Evolutionary conservation across 2,329 filamentous ascomycete genomes (phyloP), one percentile per base, ranked within the genome.

Genomic region (Phialophora macrospora): DNA sequence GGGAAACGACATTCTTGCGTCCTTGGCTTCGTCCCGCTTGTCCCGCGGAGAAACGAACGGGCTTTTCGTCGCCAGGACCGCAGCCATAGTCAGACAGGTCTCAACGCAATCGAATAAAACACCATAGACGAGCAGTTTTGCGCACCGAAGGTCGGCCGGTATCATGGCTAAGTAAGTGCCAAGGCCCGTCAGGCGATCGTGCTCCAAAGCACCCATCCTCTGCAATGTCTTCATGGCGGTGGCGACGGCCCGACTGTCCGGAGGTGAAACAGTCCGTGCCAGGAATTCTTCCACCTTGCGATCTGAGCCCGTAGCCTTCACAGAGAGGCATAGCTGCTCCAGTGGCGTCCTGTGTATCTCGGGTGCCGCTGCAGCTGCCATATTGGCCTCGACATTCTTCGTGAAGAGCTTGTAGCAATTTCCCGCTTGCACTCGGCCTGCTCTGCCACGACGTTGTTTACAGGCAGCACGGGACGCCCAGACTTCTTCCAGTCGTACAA

Each of bases 331-430:
- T 28, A 98, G 86, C 74, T 98, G 94, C 77, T 99, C 95, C 1
- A 99, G 82, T 1, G 95, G 93, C 1, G 98, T 94, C 66, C 95
- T 87, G 32, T 92, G 87, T 71, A 99, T 97, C 77, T 99, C 95
- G 0, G 95, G 95, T 65, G 97, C 93, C 1, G 95, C 93, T 7
- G 94, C 85, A 72, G 93, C 90, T 1, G 87, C 84, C 93, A 98
- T 97, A 76, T 91, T 85, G 62, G 80, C 77, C 75, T 99, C 95
- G 7, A 94, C 88, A 70, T 90, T 91, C 65, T 89, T 85, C 0
- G 95, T 98, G 78, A 92, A 99, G 2, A 99, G 84, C 78, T 98
- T 98, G 83, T 96, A 99, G 82, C 94, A 98, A 71, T 88, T 88
- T 62, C 95, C 95, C 26, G 91, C 91, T 62, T 92, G 88, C 0